These are phyloP conservation scores for Wickerhamiella brachini DNA, from an alignment of 805 yeast genomes.

Conservation along the genomic window DNA sequence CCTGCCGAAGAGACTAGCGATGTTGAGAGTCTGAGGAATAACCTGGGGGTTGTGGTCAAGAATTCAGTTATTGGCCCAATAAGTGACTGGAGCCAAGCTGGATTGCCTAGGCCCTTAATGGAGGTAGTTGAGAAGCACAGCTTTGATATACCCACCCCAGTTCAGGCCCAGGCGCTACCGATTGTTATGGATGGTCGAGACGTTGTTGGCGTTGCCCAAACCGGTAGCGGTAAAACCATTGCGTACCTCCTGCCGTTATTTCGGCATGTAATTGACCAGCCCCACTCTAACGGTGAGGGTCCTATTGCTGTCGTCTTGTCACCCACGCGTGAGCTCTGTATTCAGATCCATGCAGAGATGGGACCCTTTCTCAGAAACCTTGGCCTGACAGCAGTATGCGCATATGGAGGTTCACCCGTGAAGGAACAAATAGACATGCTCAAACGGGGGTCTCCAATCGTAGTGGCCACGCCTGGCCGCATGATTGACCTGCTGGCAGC, in stretches of 20 bases:
- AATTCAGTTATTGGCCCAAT: conserved; percentile 56
- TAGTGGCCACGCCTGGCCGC: conserved; percentile 93
- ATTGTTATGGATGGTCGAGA: conserved; percentile 83
- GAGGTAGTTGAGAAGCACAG: conserved; percentile 37
- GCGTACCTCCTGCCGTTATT: conserved; percentile 76
- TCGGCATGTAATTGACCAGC: conserved; percentile 69
- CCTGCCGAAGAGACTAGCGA: conserved; percentile 41
- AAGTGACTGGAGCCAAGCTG: conserved; percentile 66
- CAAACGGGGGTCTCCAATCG: conserved; percentile 62
- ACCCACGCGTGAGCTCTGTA: conserved; percentile 86
- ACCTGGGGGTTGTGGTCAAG: conserved; percentile 45
- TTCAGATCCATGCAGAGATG: conserved; percentile 65
- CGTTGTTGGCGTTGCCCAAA: conserved; percentile 85
- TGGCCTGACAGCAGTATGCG: conserved; percentile 49
- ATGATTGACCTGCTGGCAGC: conserved; percentile 78
- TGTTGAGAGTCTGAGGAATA: conserved; percentile 37
- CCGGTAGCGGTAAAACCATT: conserved; percentile 93
- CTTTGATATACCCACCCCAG: conserved; percentile 62
- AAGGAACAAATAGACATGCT: conserved; percentile 69
- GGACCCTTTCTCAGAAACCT: conserved; percentile 40
- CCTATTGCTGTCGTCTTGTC: conserved; percentile 72
- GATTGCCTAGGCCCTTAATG: conserved; percentile 49
- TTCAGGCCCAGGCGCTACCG: conserved; percentile 85
- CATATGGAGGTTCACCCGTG: conserved; percentile 83
- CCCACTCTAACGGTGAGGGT: conserved; percentile 38